A percentile compares a stretch with the other conserved stretches of the same genome.
phyloP scores from a whole-genome alignment of 1,284 basidiomycete species.

The Xerocomus amazonicus region DNA sequence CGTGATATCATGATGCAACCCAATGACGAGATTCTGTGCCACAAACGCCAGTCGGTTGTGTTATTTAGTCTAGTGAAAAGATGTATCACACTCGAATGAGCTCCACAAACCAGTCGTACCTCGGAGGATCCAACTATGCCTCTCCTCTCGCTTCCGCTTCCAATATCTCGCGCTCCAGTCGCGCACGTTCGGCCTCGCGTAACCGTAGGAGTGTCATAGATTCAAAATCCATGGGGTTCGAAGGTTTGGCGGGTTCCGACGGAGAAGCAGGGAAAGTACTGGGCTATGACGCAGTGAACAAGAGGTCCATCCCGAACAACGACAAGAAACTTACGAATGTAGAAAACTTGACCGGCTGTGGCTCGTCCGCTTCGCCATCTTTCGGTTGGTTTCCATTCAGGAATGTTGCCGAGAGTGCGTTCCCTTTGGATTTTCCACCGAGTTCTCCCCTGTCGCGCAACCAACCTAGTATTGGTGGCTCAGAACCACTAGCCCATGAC shows the following conservation, averaged over 20 bases:
- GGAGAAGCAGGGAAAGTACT: conserved; percentile 20
- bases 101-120: conserved; percentile 15
- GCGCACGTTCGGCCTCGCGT: conserved; percentile 74
- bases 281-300: conserved; percentile 17
- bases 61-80: conserved; percentile 4
- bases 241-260: conserved; percentile 25
- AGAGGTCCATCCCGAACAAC: neutral
- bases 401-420: neutral
- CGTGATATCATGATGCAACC: too few species aligned
- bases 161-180: conserved; percentile 71
- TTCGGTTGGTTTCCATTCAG: neutral
- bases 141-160: conserved; percentile 52
- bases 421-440: conserved; percentile 28
- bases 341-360: conserved; percentile 22
- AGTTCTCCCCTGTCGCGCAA: conserved; percentile 67
- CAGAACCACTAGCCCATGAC: conserved; percentile 65
- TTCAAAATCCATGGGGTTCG: conserved; percentile 59
- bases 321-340: conserved; percentile 27
- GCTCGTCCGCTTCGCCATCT: neutral
- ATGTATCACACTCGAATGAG: conserved; percentile 8
- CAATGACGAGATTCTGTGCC: neutral
- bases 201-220: conserved; percentile 77
- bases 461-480: conserved; percentile 75
- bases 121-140: conserved; percentile 8
- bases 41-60: neutral